Base-by-base conservation (phyloP, 2,329 filamentous ascomycete genomes). In the Raffaelea deltoideospora region DNA sequence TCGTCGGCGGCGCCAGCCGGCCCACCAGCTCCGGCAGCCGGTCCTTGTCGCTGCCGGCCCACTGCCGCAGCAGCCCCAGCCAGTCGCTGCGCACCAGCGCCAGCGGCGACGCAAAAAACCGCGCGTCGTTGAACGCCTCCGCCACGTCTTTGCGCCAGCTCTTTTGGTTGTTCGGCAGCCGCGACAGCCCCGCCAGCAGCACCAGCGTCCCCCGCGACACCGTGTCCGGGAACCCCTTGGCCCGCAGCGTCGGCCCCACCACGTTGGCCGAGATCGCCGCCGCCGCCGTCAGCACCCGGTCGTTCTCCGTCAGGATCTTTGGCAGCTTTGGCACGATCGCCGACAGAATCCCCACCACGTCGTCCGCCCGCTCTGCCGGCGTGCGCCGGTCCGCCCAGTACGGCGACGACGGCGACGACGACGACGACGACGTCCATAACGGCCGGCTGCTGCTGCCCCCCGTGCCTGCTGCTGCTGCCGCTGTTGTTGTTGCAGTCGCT, bases 131-230 rank as follows among this genome's bases (percentile, higher is more conserved):
- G 60, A 96, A 94, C 1, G 86, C 86, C 52, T 96, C 90, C 1
- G 74, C 68, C 1, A 96, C 69, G 48, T 98, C 92, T 54, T 87
- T 94, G 58, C 81, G 93, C 85, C 88, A 95, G 2, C 76, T 67
- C 56, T 93, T 95, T 42, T 88, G 80, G 37, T 81, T 80, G 45
- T 80, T 81, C 3, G 81, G 73, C 21, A 94, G 65, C 46, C 77
- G 77, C 1, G 80, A 74, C 37, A 96, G 69, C 45, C 88, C 76
- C 37, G 79, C 76, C 3, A 96, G 59, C 13, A 98, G 67, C 13
- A 68, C 64, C 37, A 98, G 60, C 8, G 80, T 74, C 40, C 69
- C 76, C 40, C 69, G 67, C 11, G 79, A 80, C 7, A 96, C 68
- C 19, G 85, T 93, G 19, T 86, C 79, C 0, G 90, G 92, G 53